Base-by-base conservation (phyloP, 305 asterid species). In the Fraxinus velutina region DNA sequence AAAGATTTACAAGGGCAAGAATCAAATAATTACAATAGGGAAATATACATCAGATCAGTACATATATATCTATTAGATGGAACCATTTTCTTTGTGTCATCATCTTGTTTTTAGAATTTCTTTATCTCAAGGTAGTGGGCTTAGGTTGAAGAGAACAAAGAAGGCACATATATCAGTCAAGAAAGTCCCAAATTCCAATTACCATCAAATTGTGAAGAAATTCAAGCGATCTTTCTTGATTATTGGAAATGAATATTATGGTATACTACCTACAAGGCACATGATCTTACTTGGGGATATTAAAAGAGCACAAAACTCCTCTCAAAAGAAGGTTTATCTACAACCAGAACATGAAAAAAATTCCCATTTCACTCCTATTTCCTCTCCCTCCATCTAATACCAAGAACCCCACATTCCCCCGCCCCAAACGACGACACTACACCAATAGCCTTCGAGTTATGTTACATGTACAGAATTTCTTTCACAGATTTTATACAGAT, bases 251-350 rank as follows among this genome's bases (percentile, higher is more conserved):
- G 33, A 64, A 13, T 64, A 64, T 64, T 64, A 64, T 7, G 34
- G 73, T 21, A 60, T 6, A 21, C 30, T 60, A 87, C 75, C 89
- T 87, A 90, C 91, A 85, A 83, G 80, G 93, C 96, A 91, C 92
- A 88, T 89, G 92, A 84, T 89, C 86, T 84, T 93, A 90, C 86
- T 89, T 89, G 83, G 86, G 89, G 91, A 85, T 88, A 80, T 86
- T 85, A 89, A 87, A 86, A 88, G 86, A 89, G 89, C 86, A 83
- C 86, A 81, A 83, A 66, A 75, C 84, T 83, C 86, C 79, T 81
- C 82, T 71, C 81, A 85, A 87, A 83, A 84, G 83, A 82, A 85
- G 78, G 84, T 80, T 33, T 73, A 81, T 79, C 34, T 52, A 75
- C 71, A 88, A 80, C 82, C 88, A 80, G 79, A 82, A 81, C 34